Base-by-base conservation (phyloP, 2,329 filamentous ascomycete genomes). In the Claviceps humidiphila region DNA sequence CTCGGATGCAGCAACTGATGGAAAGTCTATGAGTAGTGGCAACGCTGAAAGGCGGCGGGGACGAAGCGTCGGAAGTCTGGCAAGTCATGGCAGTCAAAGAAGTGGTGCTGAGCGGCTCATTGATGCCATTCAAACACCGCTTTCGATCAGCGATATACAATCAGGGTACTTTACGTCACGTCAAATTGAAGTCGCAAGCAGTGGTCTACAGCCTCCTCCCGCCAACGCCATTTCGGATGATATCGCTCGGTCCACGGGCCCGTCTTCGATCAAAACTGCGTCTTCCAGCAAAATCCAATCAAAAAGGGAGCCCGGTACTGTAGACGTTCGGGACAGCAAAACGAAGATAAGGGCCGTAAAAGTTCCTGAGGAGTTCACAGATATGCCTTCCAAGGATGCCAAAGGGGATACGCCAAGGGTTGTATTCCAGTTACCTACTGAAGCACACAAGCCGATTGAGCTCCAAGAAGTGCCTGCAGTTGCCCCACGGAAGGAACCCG, bases 61-160 rank as follows among this genome's bases (percentile, higher is more conserved):
- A 34, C 59, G 54, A 22, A 78, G 74, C 47, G 54, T 65, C 26
- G 66, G 57, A 22, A 77, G 74, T 52, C 57, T 64, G 22, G 65
- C 55, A 40, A 76, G 72, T 47, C 63, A 58, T n/a, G 67, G 57
- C 2, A 84, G 81, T 56, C 75, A 69, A 16, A 68, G 63, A 41
- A 80, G 81, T 56, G 82, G 87, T 58, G 81, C 84, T 0, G 84
- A 88, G 55, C 72, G 84, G 30, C 69, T 89, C 13, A 87, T 88
- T 24, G 78, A 87, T 60, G 84, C 84, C 2, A 85, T 89, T 2
- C 78, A 83, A 59, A 81, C 78, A 11, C 77, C 84, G 0, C 65
- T 80, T 1, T 62, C 67, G 2, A 58, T 74, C 0, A 66, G 70
- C 4, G 64, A 67, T 0, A 61, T 58, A 14, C 70, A 71, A 14